Base-by-base conservation (phyloP, 2,329 filamentous ascomycete species). In the Blumeriella jaapii region DNA sequence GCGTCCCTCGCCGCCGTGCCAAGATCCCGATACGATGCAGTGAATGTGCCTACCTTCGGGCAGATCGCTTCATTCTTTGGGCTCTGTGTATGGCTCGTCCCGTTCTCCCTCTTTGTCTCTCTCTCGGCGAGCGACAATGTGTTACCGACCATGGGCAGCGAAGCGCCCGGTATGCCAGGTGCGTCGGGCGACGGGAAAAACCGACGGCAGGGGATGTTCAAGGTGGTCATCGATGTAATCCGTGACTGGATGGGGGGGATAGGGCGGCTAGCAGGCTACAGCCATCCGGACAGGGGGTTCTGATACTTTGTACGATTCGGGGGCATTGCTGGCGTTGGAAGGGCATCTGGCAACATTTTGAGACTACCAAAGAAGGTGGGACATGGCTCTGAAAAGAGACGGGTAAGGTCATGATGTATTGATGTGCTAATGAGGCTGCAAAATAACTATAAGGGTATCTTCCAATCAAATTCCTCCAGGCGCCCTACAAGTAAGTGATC, bases 21-120 rank as follows among this genome's bases (percentile, higher is more conserved):
- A 61, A 68, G 37, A 65, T 70, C 51, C 70, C 74, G 35, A 68
- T 78, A 81, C 55, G 74, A 83, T 45, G 64, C 67, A 39, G 62
- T 66, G 36, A 61, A 74, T 34, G 56, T 85, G 28, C 91, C 91
- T 0, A 79, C 73, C 23, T 98, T 98, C 58, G 87, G 84, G 12
- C 85, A 96, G 62, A 91, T 96, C 28, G 86, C 91, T 0, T 89
- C 84, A 0, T 98, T 91, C 61, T 98, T 98, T 55, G 91, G 91
- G 0, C 66, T 98, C 2, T 94, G 87, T 52, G 87, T 98, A 0
- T 98, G 91, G 91, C 69, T 98, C 1, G 83, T 96, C 1, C 91
- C 91, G 0, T 98, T 98, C 55, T 78, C 87, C 11, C 68, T 98
- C 10, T 98, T 98, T 55, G 89, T 98, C 32, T 93, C 83, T 52